A percentile compares a stretch with the other conserved stretches of the same genome.
Conservation (phyloP, 2,329 filamentous ascomycete genomes). For the Penicillium verrucosum region DNA sequence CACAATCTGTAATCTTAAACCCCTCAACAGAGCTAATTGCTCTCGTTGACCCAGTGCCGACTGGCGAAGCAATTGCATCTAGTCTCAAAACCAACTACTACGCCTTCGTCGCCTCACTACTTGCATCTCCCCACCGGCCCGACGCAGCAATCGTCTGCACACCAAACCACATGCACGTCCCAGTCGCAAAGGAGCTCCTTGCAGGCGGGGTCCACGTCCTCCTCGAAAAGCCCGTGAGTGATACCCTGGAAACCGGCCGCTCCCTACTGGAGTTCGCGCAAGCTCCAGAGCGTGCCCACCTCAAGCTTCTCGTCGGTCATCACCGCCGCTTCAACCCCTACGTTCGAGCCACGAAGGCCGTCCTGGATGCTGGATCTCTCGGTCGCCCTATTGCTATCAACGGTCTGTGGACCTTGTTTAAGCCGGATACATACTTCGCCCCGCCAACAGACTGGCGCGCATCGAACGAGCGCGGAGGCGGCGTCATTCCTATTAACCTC, state of each 20-base stretch:
- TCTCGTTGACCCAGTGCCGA: conserved; percentile 48
- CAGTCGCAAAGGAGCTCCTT: conserved; percentile 50
- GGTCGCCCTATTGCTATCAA: conserved; percentile 53
- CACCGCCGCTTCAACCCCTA: conserved; percentile 60
- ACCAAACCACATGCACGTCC: conserved; percentile 57
- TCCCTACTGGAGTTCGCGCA: conserved; percentile 21
- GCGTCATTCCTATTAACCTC: conserved; percentile 56
- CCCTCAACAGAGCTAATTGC: conserved; percentile 41
- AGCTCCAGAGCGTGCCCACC: conserved; percentile 21
- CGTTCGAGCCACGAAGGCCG: conserved; percentile 49
- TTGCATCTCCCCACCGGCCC: conserved; percentile 42
- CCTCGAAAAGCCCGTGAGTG: conserved; percentile 57
- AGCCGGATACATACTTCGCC: conserved; percentile 53
- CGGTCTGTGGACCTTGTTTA: conserved; percentile 54
- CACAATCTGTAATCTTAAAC: conserved; percentile 42
- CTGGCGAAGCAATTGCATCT: conserved; percentile 35
- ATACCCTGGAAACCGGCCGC: conserved; percentile 27
- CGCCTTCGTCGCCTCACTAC: conserved; percentile 43
- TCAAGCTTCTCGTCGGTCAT: conserved; percentile 56
- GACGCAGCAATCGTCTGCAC: conserved; percentile 59
- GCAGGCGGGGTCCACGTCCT: conserved; percentile 51
- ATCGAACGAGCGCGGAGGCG: conserved; percentile 44
- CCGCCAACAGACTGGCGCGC: conserved; percentile 50
- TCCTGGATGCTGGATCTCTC: conserved; percentile 41
- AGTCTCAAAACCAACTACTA: conserved; percentile 41